A percentile compares a stretch with the other conserved stretches of the same genome.
Conservation (phyloP, 1,139 yeast species). For the Zygoascus hellenicus region DNA sequence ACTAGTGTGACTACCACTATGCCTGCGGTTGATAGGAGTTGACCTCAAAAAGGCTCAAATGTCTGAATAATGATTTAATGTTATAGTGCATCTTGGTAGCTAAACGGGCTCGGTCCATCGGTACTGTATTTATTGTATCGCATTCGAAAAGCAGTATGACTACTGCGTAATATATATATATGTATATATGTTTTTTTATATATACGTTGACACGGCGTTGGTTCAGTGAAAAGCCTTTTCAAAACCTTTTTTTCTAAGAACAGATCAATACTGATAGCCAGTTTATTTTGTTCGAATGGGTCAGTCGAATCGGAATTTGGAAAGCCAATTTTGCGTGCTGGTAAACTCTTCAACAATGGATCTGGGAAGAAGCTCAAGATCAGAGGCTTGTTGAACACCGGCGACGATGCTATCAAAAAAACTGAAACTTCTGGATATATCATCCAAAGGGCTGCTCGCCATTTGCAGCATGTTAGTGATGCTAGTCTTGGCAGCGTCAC, state of each 20-base stretch:
- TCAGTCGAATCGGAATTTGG: background rate
- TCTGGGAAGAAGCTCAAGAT: conserved; percentile 35
- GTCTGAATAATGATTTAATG: too few relatives aligned
- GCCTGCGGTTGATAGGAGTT: too few relatives aligned
- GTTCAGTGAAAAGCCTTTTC: too few relatives aligned
- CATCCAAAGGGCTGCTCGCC: conserved; percentile 35
- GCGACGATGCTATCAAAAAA: conserved; percentile 35
- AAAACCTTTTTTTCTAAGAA: too few relatives aligned
- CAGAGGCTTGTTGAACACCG: conserved; percentile 33
- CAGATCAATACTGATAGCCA: background rate
- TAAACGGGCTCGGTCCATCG: too few relatives aligned
- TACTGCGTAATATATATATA: background rate
- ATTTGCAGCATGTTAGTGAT: conserved; percentile 27
- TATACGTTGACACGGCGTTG: too few relatives aligned
- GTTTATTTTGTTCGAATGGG: background rate
- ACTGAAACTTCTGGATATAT: conserved; percentile 41
- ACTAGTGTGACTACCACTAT: too few relatives aligned
- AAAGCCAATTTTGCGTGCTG: conserved; percentile 44
- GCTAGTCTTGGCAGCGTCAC: conserved; percentile 16
- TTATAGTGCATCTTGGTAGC: too few relatives aligned
- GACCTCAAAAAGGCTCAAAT: too few relatives aligned
- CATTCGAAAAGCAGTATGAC: conserved; percentile 1
- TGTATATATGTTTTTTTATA: too few relatives aligned
- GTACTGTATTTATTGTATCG: conserved; percentile 6
- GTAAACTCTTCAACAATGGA: conserved; percentile 35